Conservation (phyloP, 306 rosid species). For the Hippophae rhamnoides region DNA sequence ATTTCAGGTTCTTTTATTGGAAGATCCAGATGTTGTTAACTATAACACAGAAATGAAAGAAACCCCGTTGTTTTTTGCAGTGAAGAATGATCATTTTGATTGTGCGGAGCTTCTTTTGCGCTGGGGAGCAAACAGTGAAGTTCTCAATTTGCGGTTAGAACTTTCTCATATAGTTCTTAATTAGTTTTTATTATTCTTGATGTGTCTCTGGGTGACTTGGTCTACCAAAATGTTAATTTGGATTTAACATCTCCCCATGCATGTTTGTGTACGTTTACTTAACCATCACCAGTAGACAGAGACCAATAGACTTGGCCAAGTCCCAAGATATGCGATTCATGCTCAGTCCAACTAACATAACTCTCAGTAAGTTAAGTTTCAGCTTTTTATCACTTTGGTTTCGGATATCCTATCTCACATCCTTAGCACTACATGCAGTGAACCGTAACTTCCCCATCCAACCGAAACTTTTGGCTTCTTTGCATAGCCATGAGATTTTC, state of each 20-base stretch:
- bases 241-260: background rate
- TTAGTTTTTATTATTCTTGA: background rate
- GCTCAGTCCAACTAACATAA: constrained; percentile 25
- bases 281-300: constrained; percentile 26
- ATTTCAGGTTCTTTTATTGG: constrained; percentile 27
- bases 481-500: constrained; percentile 16
- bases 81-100: constrained; percentile 25
- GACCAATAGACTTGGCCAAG: constrained; percentile 33
- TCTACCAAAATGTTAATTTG: background rate
- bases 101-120: constrained; percentile 36
- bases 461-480: constrained; percentile 8
- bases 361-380: constrained; percentile 22
- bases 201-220: constrained; percentile 3
- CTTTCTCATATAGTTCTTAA: background rate
- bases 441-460: constrained; percentile 17
- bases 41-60: constrained; percentile 33
- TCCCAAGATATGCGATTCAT: constrained; percentile 37
- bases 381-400: background rate
- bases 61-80: constrained; percentile 44
- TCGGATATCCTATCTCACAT: background rate
- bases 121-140: constrained; percentile 38
- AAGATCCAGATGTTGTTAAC: constrained; percentile 31
- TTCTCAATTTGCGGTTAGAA: constrained; percentile 32
- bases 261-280: constrained; percentile 2
- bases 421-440: constrained; percentile 11